phyloP scores from a whole-genome alignment of 495 filamentous ascomycete species.

The Sordaria brevicollis region DNA sequence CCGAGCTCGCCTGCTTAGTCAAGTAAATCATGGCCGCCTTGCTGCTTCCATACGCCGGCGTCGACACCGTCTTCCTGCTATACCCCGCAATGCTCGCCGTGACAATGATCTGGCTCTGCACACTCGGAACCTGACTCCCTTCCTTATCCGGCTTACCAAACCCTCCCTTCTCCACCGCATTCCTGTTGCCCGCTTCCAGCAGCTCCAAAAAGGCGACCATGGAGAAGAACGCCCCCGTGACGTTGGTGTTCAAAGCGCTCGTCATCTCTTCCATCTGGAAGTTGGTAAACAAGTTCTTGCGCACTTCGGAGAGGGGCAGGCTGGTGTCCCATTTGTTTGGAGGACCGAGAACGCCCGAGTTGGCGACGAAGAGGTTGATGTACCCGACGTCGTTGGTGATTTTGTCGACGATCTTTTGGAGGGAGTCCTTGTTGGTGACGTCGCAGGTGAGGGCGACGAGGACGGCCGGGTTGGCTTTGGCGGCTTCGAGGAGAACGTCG shows the following conservation, averaged over 20 bases:
- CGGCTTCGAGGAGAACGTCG: constrained; percentile 35
- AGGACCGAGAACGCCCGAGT: constrained; percentile 43
- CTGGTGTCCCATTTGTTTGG: constrained; percentile 20
- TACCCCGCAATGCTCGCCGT: constrained; percentile 44
- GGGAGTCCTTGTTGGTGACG: constrained; percentile 50
- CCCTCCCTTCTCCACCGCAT: constrained; percentile 27
- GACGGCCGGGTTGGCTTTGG: constrained; percentile 13
- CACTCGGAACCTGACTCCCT: constrained; percentile 22
- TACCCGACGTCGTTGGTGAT: constrained; percentile 29
- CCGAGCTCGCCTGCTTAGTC: constrained; percentile 49
- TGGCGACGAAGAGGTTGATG: constrained; percentile 57
- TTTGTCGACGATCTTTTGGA: constrained; percentile 45
- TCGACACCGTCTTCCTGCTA: constrained; percentile 25
- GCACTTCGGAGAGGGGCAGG: constrained; percentile 30
- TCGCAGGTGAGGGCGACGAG: constrained; percentile 54
- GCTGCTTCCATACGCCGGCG: constrained; percentile 48
- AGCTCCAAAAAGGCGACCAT: constrained; percentile 53
- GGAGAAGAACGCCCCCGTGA: constrained; percentile 50
- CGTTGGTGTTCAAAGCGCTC: constrained; percentile 45
- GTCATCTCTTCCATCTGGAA: constrained; percentile 42
- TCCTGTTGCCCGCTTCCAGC: constrained; percentile 53
- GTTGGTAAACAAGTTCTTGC: constrained; percentile 24
- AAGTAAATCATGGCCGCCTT: constrained; percentile 54
- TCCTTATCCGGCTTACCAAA: constrained; percentile 16
- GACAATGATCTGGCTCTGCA: constrained; percentile 47